Percentiles rank a stretch among this genome's conserved stretches.
phyloP scores from a whole-genome alignment of 352 stramenopile species.

The Discostella stelligera region DNA sequence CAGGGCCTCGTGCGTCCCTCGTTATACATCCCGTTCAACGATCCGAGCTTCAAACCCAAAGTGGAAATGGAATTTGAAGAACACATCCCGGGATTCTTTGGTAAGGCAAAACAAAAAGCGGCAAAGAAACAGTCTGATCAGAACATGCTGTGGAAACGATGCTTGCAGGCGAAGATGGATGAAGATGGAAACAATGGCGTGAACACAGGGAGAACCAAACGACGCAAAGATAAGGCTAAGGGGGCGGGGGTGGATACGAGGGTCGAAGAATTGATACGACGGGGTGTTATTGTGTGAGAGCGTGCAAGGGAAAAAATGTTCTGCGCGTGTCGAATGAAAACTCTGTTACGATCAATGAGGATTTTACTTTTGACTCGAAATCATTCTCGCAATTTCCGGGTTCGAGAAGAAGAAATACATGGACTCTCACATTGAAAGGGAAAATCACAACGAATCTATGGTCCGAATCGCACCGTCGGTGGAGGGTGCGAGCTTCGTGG shows the following conservation, averaged over 20 bases:
- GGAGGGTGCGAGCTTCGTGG: neutral
- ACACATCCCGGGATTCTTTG: slow-evolving; percentile 80
- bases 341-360: neutral
- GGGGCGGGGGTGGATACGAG: slow-evolving; percentile 49
- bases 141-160: slow-evolving; percentile 74
- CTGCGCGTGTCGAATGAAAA: neutral
- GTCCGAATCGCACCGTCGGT: neutral
- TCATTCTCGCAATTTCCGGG: neutral
- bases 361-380: neutral
- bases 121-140: slow-evolving; percentile 73
- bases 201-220: neutral
- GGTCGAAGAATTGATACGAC: slow-evolving; percentile 65
- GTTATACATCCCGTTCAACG: slow-evolving; percentile 69
- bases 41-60: slow-evolving; percentile 64
- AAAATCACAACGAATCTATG: neutral
- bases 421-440: neutral
- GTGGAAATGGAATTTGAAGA: slow-evolving; percentile 79
- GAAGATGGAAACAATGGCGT: slow-evolving; percentile 23
- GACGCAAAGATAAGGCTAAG: slow-evolving; percentile 51
- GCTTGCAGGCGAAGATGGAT: slow-evolving; percentile 53
- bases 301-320: no score
- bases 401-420: neutral
- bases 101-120: slow-evolving; percentile 70
- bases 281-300: slow-evolving; percentile 47
- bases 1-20: slow-evolving; percentile 71